These are phyloP conservation scores for Leucogyrophana mollusca DNA, from an alignment of 768 basidiomycete genomes.

Conservation along the genomic window DNA sequence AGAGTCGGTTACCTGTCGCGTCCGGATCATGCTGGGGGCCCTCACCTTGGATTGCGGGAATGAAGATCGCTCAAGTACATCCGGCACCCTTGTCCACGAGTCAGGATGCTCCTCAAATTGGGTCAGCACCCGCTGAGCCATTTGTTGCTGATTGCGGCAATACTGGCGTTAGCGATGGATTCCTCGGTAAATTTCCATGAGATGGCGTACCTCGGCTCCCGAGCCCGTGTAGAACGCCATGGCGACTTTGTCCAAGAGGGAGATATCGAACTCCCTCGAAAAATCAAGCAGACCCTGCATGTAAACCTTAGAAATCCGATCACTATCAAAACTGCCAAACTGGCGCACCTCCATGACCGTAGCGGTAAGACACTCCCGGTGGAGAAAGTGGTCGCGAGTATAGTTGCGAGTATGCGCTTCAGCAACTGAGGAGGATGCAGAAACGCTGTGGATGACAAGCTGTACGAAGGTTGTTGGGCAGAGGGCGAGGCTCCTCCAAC, in stretches of 20 bases:
- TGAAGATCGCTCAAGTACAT: slow-evolving; percentile 80
- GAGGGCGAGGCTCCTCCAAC: slow-evolving; percentile 19
- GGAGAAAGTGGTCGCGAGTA: slow-evolving; percentile 6
- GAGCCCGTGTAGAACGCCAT: slow-evolving; percentile 86
- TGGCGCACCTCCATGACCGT: slow-evolving; percentile 38
- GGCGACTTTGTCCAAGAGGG: slow-evolving; percentile 90
- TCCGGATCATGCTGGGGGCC: not conserved
- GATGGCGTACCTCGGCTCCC: slow-evolving; percentile 70
- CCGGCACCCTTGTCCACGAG: slow-evolving; percentile 96
- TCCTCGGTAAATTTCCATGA: not conserved
- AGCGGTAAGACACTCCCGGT: slow-evolving; percentile 1
- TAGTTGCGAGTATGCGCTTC: slow-evolving; percentile 5
- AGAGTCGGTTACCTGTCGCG: slow-evolving; percentile 9
- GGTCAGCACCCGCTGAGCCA: slow-evolving; percentile 91
- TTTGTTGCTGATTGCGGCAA: slow-evolving; percentile 69
- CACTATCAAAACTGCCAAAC: not conserved
- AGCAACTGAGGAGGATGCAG: slow-evolving; percentile 9
- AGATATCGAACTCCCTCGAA: slow-evolving; percentile 89
- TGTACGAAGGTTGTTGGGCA: slow-evolving; percentile 26
- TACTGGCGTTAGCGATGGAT: slow-evolving; percentile 7
- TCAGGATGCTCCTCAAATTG: slow-evolving; percentile 97
- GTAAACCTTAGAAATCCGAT: slow-evolving; percentile 3
- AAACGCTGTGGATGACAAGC: slow-evolving; percentile 17
- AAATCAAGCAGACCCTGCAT: slow-evolving; percentile 87
- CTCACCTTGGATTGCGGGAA: slow-evolving; percentile 85